These are phyloP conservation scores for Aspergillus neoniger DNA, from an alignment of 2,329 filamentous ascomycete genomes.

Conservation along the genomic window DNA sequence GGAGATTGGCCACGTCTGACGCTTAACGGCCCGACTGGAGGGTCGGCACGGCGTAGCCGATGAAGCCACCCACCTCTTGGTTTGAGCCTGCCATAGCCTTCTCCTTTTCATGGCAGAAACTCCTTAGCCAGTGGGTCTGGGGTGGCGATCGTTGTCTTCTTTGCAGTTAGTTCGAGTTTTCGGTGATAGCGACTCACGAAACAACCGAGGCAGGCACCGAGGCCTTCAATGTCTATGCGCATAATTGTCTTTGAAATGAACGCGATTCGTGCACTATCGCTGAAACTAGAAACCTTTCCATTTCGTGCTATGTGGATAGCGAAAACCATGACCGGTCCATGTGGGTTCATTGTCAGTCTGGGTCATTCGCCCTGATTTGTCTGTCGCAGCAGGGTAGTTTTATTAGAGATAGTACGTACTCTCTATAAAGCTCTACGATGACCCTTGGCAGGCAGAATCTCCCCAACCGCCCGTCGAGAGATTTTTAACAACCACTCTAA, in stretches of 20 bases:
- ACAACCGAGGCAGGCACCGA: constrained; percentile 4
- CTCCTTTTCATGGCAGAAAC: background rate
- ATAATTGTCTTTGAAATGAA: background rate
- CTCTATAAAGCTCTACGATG: background rate
- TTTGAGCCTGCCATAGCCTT: background rate
- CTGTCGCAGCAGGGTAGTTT: background rate
- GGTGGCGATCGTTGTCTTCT: constrained; percentile 3
- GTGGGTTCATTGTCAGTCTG: background rate
- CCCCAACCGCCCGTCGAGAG: background rate
- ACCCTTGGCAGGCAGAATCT: background rate
- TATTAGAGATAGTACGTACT: background rate
- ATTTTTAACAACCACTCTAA: background rate
- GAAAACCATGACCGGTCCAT: background rate
- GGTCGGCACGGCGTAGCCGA: background rate
- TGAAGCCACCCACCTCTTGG: background rate
- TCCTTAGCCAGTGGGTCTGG: background rate
- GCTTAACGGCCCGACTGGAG: background rate
- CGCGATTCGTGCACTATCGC: background rate
- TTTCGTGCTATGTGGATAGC: background rate
- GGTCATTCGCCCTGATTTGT: background rate
- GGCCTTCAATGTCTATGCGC: background rate
- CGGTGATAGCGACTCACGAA: background rate
- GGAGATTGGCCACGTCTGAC: constrained; percentile 4
- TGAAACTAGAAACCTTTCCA: background rate
- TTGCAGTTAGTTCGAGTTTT: background rate